Conservation (phyloP, 1,284 basidiomycete species). For the Sutorius eximius region DNA sequence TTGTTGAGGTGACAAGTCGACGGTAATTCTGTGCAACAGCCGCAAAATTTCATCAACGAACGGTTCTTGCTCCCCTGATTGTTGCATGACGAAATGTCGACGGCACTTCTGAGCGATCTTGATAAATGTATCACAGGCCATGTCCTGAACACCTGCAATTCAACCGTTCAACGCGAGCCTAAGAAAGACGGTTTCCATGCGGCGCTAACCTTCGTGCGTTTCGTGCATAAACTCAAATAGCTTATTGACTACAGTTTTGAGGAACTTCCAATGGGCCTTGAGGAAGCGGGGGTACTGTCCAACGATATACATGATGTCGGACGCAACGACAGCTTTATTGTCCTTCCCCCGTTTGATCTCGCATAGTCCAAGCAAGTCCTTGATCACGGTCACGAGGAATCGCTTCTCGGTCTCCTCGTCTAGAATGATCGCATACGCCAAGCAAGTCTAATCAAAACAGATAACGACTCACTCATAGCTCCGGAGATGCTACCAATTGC, state of each 20-base stretch:
- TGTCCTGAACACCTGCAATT: constrained; percentile 91
- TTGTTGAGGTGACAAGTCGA: constrained; percentile 94
- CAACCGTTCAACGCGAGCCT: constrained; percentile 4
- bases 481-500: constrained; percentile 99
- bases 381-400: constrained; percentile 99
- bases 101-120: constrained; percentile 99
- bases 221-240: constrained; percentile 99
- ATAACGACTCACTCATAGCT: constrained; percentile 84
- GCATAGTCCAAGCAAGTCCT: constrained; percentile 93
- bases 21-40: constrained; percentile 90
- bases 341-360: constrained; percentile 99
- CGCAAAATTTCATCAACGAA: constrained; percentile 98
- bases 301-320: constrained; percentile 99
- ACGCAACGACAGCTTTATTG: constrained; percentile 99
- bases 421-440: constrained; percentile 33
- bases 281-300: constrained; percentile 99
- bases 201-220: constrained; percentile 84
- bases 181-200: background rate
- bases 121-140: constrained; percentile 99
- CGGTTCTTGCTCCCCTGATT: constrained; percentile 95
- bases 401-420: constrained; percentile 99
- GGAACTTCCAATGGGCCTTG: constrained; percentile 99
- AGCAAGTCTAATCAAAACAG: background rate
- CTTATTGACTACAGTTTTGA: constrained; percentile 99
- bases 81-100: constrained; percentile 98